These are phyloP conservation scores for Liriodendron chinense DNA, from an alignment of 164 flowering plant genomes.

Conservation along the genomic window DNA sequence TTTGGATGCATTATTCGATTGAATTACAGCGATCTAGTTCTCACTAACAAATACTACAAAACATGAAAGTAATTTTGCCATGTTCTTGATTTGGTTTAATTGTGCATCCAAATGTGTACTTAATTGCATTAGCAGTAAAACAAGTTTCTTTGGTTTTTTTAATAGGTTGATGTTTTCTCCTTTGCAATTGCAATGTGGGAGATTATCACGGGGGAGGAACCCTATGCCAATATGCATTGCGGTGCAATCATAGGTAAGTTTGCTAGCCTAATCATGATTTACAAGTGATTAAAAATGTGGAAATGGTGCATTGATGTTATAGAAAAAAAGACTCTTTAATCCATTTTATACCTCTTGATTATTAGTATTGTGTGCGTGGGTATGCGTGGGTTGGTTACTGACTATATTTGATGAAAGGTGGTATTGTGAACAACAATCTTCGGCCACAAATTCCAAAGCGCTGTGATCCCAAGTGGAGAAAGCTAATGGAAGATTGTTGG, in stretches of 20 bases:
- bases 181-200: conserved; percentile 93
- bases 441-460: conserved; percentile 65
- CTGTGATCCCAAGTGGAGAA: conserved; percentile 75
- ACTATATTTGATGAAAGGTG: conserved; percentile 38
- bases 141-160: neutral
- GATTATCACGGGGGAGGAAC: conserved; percentile 85
- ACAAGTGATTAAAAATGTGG: neutral
- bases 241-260: conserved; percentile 86
- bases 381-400: neutral
- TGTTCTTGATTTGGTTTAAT: neutral
- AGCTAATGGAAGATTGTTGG: conserved; percentile 86
- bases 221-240: conserved; percentile 82
- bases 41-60: neutral
- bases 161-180: conserved; percentile 88
- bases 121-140: neutral
- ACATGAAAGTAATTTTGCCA: neutral
- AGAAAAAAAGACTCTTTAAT: neutral
- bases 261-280: neutral
- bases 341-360: neutral
- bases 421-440: conserved; percentile 71
- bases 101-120: neutral
- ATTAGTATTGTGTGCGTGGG: no score
- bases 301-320: neutral
- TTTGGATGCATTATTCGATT: neutral
- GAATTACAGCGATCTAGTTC: neutral